Base-by-base conservation (phyloP, 805 yeast species). In the Metschnikowia anglica region DNA sequence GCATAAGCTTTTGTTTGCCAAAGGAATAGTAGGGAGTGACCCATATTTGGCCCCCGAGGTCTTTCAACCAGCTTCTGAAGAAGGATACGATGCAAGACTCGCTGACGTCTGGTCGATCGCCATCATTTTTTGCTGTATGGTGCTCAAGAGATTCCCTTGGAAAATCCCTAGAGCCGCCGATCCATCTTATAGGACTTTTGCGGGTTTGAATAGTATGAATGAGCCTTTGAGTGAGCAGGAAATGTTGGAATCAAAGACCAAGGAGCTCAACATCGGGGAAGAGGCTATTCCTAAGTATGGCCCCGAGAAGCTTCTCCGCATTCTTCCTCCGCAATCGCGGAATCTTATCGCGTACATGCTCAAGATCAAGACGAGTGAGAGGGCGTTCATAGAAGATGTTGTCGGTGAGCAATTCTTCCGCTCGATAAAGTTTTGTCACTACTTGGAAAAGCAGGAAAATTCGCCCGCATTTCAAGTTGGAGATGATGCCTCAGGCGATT, bases 1-100 rank as follows among this genome's bases (percentile, higher is more conserved):
- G 7, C 77, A 73, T 42, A 74, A 80, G 17, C 79, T 85, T 13
- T 49, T 60, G 2, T 69, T 74, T 45, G 89, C 96, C 0, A 74
- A 77, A 31, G 98, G 98, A 12, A 77, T 91, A 17, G 95, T 91
- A 10, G 99, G 99, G 12, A 85, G 95, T 2, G 99, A 91, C 63
- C 98, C 99, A 2, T 91, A 91, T 59, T 68, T 91, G 48, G 93
- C 97, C 0, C 98, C 98, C 0, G 99, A 91, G 62, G 90, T 91
- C 32, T 73, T 91, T 43, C 61, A 58, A 39, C 65, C 63, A 3
- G 37, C 20, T 12, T 41, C 56, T 17, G 60, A 58, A 19, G 47
- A 52, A 17, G 74, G 73, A 2, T 91, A 91, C 62, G 97, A 91
- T 61, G 93, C 97, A 15, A 77, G 93, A 39, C 81, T 84, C 5